A percentile compares a stretch with the other conserved stretches of the same genome.
phyloP scores from a whole-genome alignment of 208 protist species.

The Leishmania mexicana region DNA sequence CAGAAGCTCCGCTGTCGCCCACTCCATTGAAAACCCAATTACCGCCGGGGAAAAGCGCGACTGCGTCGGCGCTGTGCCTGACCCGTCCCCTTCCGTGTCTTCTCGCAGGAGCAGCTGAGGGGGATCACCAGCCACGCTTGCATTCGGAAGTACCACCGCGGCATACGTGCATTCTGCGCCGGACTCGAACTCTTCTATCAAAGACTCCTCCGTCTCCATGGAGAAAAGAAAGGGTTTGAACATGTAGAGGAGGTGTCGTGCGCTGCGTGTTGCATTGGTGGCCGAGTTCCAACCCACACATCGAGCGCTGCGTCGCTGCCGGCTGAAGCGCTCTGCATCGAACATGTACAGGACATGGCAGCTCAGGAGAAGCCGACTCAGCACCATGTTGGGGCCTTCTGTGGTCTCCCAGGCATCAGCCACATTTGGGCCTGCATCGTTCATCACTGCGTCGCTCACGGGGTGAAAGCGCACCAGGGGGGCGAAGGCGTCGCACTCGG shows the following conservation, averaged over 20 bases:
- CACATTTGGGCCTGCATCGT: not conserved
- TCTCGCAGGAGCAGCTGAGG: conserved; percentile 26
- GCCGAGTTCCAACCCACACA: not conserved
- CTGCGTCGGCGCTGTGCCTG: not conserved
- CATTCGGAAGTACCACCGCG: conserved; percentile 44
- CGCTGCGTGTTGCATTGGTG: not conserved
- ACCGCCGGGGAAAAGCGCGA: conserved; percentile 23
- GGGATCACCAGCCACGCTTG: conserved; percentile 28
- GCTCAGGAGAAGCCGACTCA: conserved; percentile 29
- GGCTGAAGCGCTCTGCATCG: conserved; percentile 9
- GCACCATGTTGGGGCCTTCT: conserved; percentile 24
- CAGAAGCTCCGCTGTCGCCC: conserved; percentile 32
- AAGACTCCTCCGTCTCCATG: conserved; percentile 20
- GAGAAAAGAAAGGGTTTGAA: conserved; percentile 56
- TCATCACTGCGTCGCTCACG: not conserved
- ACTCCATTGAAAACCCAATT: conserved; percentile 61
- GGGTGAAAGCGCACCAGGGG: conserved; percentile 39
- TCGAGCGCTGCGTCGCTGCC: not conserved
- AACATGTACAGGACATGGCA: conserved; percentile 31
- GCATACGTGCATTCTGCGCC: conserved; percentile 43
- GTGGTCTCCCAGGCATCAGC: conserved; percentile 13
- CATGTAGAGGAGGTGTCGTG: conserved; percentile 41
- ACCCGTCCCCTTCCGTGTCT: not conserved
- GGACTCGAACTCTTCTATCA: conserved; percentile 48
- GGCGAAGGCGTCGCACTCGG: conserved; percentile 54